Evolutionary conservation across 768 basidiomycete species (phyloP).

Genomic region (Exsudoporus frostii): DNA sequence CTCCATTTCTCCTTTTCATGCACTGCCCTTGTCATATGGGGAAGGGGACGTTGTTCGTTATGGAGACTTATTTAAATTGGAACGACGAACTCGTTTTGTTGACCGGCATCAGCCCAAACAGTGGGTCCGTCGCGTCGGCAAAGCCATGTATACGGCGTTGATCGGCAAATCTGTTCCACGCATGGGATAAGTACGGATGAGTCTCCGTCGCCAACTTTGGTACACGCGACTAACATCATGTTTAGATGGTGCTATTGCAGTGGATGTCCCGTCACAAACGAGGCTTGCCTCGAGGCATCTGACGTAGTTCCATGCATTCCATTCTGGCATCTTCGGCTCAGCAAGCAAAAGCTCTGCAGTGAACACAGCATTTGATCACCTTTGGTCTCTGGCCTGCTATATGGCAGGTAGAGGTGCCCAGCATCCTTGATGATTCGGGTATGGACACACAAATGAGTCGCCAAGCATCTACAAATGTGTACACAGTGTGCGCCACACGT

Average conservation of each 20-base stretch:
- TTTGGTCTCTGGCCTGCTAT: background rate
- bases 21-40: constrained; percentile 5
- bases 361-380: constrained; percentile 6
- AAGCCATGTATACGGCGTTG: background rate
- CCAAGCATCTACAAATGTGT: constrained; percentile 1
- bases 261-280: constrained; percentile 14
- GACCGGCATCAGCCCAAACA: background rate
- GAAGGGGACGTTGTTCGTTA: background rate
- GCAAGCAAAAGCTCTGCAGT: background rate
- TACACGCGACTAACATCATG: constrained; percentile 14
- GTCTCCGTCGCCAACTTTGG: constrained; percentile 3
- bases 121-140: background rate
- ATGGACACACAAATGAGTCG: constrained; percentile 1
- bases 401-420: background rate
- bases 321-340: constrained; percentile 4
- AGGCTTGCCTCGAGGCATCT: constrained; percentile 30
- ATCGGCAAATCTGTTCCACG: background rate
- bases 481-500: constrained; percentile 8
- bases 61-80: constrained; percentile 3
- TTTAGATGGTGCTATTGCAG: constrained; percentile 3
- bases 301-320: constrained; percentile 22
- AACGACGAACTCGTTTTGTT: background rate
- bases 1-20: constrained; percentile 4
- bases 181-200: background rate
- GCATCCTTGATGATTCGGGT: background rate